These are phyloP conservation scores for Talaromyces adpressus DNA, from an alignment of 495 filamentous ascomycete species.

Conservation along the genomic window DNA sequence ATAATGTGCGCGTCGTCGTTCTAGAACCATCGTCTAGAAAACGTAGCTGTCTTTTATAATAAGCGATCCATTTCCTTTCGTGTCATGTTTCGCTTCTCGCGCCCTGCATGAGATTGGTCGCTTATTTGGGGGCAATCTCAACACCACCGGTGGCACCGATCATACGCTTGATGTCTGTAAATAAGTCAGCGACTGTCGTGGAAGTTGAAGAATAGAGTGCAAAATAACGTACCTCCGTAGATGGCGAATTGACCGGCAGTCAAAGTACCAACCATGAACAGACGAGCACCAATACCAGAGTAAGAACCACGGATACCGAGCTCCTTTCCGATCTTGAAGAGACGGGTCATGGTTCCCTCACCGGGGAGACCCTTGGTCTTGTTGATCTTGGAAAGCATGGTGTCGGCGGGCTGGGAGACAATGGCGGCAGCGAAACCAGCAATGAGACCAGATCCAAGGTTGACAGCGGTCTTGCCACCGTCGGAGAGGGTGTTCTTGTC, in stretches of 20 bases:
- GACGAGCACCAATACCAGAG: conserved; percentile 86
- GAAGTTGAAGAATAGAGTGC: conserved; percentile 12
- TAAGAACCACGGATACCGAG: conserved; percentile 85
- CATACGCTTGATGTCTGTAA: conserved; percentile 35
- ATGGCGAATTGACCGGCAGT: conserved; percentile 97
- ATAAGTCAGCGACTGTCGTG: background rate
- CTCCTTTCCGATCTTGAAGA: conserved; percentile 95
- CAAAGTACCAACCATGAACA: conserved; percentile 67
- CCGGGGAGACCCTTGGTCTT: conserved; percentile 96
- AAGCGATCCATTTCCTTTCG: background rate
- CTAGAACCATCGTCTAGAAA: background rate
- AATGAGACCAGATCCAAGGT: conserved; percentile 91
- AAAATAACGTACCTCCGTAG: conserved; percentile 72
- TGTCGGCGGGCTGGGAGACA: conserved; percentile 96
- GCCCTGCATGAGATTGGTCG: background rate
- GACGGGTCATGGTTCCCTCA: conserved; percentile 83
- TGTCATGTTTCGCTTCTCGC: background rate
- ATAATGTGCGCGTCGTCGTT: background rate
- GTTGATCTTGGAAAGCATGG: conserved; percentile 99
- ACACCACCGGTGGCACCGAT: conserved; percentile 70
- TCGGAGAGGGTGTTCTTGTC: conserved; percentile 74
- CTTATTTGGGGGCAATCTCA: conserved; percentile 57
- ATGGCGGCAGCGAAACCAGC: conserved; percentile 96
- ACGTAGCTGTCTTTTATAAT: background rate
- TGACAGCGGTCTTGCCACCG: conserved; percentile 75